Percentiles rank a stretch among this genome's conserved stretches.
These are phyloP conservation scores for Ensete ventricosum DNA, from an alignment of 176 grass and related monocot genomes.

Conservation along the genomic window DNA sequence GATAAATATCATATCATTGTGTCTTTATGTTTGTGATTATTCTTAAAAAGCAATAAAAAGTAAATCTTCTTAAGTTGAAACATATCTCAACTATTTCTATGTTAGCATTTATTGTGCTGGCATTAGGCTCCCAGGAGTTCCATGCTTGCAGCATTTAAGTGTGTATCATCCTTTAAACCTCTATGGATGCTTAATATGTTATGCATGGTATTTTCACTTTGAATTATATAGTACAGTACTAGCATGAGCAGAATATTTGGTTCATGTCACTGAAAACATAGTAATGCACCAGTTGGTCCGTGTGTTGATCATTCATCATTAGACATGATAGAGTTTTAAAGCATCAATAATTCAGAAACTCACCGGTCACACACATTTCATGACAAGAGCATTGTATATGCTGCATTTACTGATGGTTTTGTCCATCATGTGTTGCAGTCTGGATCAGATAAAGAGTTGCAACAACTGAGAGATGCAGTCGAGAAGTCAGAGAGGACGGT, in stretches of 20 bases:
- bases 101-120: not conserved
- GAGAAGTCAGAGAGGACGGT: constrained; percentile 43
- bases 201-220: too few species aligned
- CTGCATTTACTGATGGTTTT: not conserved
- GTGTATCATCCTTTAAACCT: too few species aligned
- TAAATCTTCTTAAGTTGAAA: not conserved
- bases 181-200: too few species aligned
- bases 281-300: not conserved
- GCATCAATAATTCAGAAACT: not conserved
- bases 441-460: constrained; percentile 60
- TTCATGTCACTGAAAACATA: not conserved
- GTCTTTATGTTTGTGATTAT: not conserved
- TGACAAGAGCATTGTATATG: not conserved
- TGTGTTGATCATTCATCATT: not conserved
- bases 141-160: too few species aligned
- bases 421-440: constrained; percentile 30
- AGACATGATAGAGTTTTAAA: not conserved
- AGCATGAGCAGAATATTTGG: not conserved
- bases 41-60: not conserved
- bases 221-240: too few species aligned
- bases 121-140: too few species aligned
- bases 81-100: not conserved
- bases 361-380: not conserved
- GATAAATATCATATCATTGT: constrained; percentile 1
- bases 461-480: constrained; percentile 37